phyloP scores from a whole-genome alignment of 257 asterid species.

The Petunia axillaris region DNA sequence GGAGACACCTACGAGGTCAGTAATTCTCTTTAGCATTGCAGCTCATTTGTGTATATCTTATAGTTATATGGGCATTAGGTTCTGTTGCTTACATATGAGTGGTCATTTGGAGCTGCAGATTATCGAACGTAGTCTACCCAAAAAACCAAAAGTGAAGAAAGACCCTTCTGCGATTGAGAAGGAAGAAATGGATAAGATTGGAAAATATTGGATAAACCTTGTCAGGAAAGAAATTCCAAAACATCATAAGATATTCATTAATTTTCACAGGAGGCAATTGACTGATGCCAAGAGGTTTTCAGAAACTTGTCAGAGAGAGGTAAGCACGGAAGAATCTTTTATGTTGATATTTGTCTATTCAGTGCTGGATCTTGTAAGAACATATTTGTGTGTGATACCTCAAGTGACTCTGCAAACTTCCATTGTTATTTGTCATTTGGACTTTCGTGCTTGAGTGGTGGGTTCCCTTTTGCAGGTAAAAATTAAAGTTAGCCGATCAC shows the following conservation, averaged over 20 bases:
- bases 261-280: slow-evolving; percentile 74
- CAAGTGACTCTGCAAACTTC: background rate
- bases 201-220: slow-evolving; percentile 82
- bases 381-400: slow-evolving; percentile 8
- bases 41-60: slow-evolving; percentile 13
- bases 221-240: slow-evolving; percentile 90
- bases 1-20: slow-evolving; percentile 98
- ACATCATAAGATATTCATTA: slow-evolving; percentile 77
- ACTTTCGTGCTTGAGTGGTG: slow-evolving; percentile 19
- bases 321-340: slow-evolving; percentile 33
- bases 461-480: slow-evolving; percentile 65
- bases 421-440: slow-evolving; percentile 14
- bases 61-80: slow-evolving; percentile 16
- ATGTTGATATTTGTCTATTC: slow-evolving; percentile 6
- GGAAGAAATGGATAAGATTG: slow-evolving; percentile 82
- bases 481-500: slow-evolving; percentile 87
- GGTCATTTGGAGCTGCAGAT: slow-evolving; percentile 63
- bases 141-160: slow-evolving; percentile 72
- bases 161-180: slow-evolving; percentile 85
- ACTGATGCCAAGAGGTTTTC: slow-evolving; percentile 87
- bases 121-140: slow-evolving; percentile 91
- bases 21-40: background rate
- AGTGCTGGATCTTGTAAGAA: background rate
- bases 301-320: slow-evolving; percentile 98
- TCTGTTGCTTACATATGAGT: slow-evolving; percentile 22